phyloP scores from a whole-genome alignment of 352 stramenopile genomes.

The Thalassiosira mediterranea region DNA sequence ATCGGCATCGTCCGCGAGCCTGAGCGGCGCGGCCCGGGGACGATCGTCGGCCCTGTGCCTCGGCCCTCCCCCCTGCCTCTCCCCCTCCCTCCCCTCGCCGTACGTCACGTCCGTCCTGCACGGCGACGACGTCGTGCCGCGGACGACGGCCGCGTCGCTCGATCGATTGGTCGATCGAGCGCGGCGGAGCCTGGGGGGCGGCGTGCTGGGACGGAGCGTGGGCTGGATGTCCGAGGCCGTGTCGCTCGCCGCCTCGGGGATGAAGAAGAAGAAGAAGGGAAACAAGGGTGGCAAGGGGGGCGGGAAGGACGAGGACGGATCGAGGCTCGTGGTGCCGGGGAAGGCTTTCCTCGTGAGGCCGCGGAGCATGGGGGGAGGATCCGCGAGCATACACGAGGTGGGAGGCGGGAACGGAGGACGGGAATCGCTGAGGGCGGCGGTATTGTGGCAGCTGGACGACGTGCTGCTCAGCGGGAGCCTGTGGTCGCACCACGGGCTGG shows the following conservation, averaged over 20 bases:
- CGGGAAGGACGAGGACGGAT: too few relatives aligned
- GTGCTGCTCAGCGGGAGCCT: constrained; percentile 87
- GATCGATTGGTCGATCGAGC: constrained; percentile 60
- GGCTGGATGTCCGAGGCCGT: constrained; percentile 67
- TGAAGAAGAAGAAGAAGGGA: constrained; percentile 38
- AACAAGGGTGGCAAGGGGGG: constrained; percentile 70
- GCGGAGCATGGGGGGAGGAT: constrained; percentile 58
- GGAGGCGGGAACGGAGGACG: constrained; percentile 60
- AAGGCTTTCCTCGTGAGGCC: constrained; percentile 74
- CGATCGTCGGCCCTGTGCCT: constrained; percentile 67
- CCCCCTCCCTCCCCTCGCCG: constrained; percentile 60
- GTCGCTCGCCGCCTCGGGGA: constrained; percentile 50
- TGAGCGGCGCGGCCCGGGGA: constrained; percentile 45
- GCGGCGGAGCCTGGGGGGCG: constrained; percentile 37
- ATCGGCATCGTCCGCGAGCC: not conserved
- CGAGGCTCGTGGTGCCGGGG: constrained; percentile 64
- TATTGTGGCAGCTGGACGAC: constrained; percentile 88
- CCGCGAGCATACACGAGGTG: constrained; percentile 82
- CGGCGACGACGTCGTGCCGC: constrained; percentile 77
- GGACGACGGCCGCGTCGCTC: constrained; percentile 60
- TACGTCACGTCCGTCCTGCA: constrained; percentile 76
- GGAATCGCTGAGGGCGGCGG: constrained; percentile 66
- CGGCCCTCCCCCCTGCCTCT: constrained; percentile 72
- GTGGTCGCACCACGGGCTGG: constrained; percentile 84
- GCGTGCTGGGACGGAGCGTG: constrained; percentile 47